These are phyloP conservation scores for Apiospora pterosperma DNA, from an alignment of 2,329 filamentous ascomycete species.

Conservation along the genomic window DNA sequence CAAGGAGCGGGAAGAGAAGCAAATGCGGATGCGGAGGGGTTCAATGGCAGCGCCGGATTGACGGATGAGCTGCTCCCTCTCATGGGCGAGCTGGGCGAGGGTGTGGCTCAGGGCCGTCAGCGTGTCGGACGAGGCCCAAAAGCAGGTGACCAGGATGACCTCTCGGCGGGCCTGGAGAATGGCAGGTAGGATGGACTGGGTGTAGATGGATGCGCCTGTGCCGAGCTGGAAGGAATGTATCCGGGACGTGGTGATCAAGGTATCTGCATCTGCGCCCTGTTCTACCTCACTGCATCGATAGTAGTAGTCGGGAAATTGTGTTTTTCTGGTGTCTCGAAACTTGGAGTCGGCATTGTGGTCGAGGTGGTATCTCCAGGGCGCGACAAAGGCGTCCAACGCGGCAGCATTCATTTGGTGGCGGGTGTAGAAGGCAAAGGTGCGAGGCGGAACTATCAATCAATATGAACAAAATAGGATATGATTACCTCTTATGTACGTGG, in stretches of 20 bases:
- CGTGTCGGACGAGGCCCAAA: conserved; percentile 69
- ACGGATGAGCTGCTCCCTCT: conserved; percentile 34
- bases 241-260: conserved; percentile 45
- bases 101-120: conserved; percentile 54
- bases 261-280: conserved; percentile 31
- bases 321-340: not conserved
- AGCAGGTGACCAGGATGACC: conserved; percentile 76
- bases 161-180: conserved; percentile 59
- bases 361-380: not conserved
- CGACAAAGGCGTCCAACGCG: not conserved
- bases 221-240: conserved; percentile 51
- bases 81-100: conserved; percentile 55
- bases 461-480: too few relatives aligned
- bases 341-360: not conserved
- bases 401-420: not conserved
- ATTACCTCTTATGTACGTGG: too few relatives aligned
- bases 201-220: conserved; percentile 55
- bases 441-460: too few relatives aligned
- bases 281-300: conserved; percentile 12
- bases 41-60: conserved; percentile 17
- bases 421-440: not conserved
- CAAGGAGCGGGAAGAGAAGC: conserved; percentile 71
- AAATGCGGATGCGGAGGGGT: conserved; percentile 62
- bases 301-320: conserved; percentile 48
- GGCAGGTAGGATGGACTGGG: conserved; percentile 54